Conservation (phyloP, 192 early-diverging fungal genomes). For the Backusella psychrophila region DNA sequence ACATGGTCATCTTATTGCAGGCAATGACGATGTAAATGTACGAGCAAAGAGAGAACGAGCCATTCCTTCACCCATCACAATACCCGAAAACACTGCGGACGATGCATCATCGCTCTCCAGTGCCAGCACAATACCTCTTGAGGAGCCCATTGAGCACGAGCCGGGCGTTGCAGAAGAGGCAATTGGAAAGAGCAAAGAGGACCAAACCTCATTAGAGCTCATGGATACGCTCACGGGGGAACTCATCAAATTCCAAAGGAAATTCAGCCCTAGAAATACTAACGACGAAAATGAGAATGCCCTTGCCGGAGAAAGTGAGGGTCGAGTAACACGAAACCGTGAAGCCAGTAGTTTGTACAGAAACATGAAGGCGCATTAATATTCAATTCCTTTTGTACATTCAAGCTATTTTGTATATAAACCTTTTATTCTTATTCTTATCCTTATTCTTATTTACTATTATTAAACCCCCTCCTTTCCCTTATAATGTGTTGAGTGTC, state of each 20-base stretch:
- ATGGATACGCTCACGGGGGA: constrained; percentile 54
- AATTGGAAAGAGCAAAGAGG: neutral
- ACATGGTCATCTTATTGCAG: neutral
- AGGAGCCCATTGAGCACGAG: constrained; percentile 7
- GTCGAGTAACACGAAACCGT: constrained; percentile 13
- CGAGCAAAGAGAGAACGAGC: neutral
- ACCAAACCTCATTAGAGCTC: constrained; percentile 40
- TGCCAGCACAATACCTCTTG: constrained; percentile 32
- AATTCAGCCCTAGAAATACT: constrained; percentile 28
- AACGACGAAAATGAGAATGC: neutral
- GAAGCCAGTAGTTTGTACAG: constrained; percentile 4
- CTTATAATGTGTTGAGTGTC: too few relatives aligned
- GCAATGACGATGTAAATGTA: neutral
- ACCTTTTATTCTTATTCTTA: constrained; percentile 14
- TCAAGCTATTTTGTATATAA: constrained; percentile 5
- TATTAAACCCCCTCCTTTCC: too few relatives aligned
- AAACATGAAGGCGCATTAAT: constrained; percentile 13
- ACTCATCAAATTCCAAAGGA: constrained; percentile 50
- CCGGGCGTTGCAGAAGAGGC: constrained; percentile 9
- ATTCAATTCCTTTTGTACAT: neutral
- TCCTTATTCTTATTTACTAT: too few relatives aligned
- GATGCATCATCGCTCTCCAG: constrained; percentile 30
- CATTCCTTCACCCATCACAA: constrained; percentile 11
- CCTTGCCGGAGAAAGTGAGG: neutral
- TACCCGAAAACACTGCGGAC: neutral